Evolutionary conservation across 805 yeast genomes (phyloP).

Genomic region (Debaryomyces tyrocola): DNA sequence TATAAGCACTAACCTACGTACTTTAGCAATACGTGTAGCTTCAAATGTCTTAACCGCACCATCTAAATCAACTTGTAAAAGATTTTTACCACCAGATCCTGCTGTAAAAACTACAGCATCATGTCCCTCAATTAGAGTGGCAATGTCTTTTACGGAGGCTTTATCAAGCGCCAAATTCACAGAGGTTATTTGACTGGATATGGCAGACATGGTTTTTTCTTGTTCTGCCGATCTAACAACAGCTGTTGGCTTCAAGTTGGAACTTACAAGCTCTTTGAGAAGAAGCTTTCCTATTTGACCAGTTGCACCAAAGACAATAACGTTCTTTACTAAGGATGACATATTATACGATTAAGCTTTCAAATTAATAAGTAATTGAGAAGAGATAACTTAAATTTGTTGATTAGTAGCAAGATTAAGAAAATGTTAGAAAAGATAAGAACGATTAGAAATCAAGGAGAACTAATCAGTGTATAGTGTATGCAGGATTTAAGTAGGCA

Average conservation of each 20-base stretch:
- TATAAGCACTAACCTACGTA: constrained; percentile 50
- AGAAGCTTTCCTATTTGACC: constrained; percentile 52
- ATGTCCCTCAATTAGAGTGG: constrained; percentile 41
- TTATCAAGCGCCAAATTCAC: constrained; percentile 40
- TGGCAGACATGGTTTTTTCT: constrained; percentile 32
- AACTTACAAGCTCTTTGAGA: neutral
- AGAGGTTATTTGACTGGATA: constrained; percentile 35
- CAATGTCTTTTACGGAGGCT: constrained; percentile 31
- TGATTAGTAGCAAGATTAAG: too few species aligned
- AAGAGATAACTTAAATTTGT: too few species aligned
- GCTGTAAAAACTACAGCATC: constrained; percentile 62
- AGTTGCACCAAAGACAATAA: constrained; percentile 54
- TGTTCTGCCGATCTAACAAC: constrained; percentile 50
- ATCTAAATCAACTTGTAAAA: constrained; percentile 58
- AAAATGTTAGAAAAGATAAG: too few species aligned
- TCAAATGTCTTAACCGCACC: constrained; percentile 59
- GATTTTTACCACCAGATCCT: constrained; percentile 60
- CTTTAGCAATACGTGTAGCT: constrained; percentile 46
- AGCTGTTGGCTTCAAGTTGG: constrained; percentile 33
- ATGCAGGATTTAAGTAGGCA: too few species aligned
- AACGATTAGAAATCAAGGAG: too few species aligned
- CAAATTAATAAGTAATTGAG: too few species aligned
- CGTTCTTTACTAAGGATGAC: constrained; percentile 1
- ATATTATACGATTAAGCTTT: too few species aligned
- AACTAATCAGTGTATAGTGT: too few species aligned